Base-by-base conservation (phyloP, 75 land plant species). In the Cupressus sempervirens region DNA sequence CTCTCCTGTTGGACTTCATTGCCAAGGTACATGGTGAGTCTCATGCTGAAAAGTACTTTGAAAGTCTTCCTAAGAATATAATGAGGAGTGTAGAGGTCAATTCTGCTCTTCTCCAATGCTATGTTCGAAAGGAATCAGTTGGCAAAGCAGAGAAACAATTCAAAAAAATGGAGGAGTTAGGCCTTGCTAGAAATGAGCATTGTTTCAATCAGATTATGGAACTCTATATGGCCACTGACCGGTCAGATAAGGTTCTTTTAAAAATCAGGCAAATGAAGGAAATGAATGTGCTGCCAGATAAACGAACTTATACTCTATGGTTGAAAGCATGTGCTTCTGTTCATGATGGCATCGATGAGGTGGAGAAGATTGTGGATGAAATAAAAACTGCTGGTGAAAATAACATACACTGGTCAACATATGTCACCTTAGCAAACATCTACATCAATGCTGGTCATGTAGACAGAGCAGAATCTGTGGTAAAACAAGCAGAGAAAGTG, bases 161-260 rank as follows among this genome's bases (percentile, higher is more conserved):
- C 88, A 41, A 14, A 20, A 87, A 80, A 40, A 10, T 92, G 87
- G 80, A 82, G 15, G 74, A 76, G 53, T 77, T 56, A 65, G 93
- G 91, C 18, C 34, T 87, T 70, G 43, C 53, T 72, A 80, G 76
- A n/a, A 56, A 72, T n/a, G 36, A 90, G 50, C 86, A 84, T 74
- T 86, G 86, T 16, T 91, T 77, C 40, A 88, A 88, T 88, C 91
- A 85, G 76, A 88, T 92, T 85, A 92, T 90, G 91, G 86, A 84
- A 29, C 86, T 93, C 8, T 93, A 91, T 72, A 85, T 89, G 67
- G 86, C 89, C 20, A 88, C 75, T 35, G 85, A 83, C 40, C 82
- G 86, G 48, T 75, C 30, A 56, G 76, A 77, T 48, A 87, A 84
- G 86, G 88, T 86, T 6, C 80, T 76, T 15, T 53, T 35, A 29